A percentile compares a stretch with the other conserved stretches of the same genome.
These are phyloP conservation scores for Coemansia sp. DNA, from an alignment of 192 early-diverging fungal genomes.

Conservation along the genomic window DNA sequence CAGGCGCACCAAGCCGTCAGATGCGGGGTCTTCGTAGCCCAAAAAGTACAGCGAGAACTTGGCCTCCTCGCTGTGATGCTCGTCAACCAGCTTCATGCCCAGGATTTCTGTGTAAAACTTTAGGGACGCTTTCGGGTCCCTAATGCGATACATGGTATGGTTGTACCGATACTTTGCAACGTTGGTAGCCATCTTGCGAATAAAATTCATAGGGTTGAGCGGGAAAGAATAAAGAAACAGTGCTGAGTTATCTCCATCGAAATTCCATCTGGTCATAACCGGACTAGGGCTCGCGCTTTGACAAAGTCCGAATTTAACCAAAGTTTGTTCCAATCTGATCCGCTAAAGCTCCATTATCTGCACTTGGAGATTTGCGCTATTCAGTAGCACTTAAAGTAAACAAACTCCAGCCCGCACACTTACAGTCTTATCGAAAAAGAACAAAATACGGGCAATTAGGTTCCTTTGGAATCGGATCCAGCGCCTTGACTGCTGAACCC, in stretches of 20 bases:
- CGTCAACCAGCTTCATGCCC: constrained; percentile 67
- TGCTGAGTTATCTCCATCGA: background rate
- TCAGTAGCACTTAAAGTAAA: too few relatives aligned
- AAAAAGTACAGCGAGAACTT: constrained; percentile 76
- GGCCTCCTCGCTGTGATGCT: constrained; percentile 30
- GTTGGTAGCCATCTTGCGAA: constrained; percentile 47
- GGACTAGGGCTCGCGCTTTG: too few relatives aligned
- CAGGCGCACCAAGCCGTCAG: constrained; percentile 53
- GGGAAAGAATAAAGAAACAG: background rate
- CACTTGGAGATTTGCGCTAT: too few relatives aligned
- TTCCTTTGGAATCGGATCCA: background rate
- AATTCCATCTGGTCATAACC: background rate
- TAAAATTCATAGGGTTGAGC: background rate
- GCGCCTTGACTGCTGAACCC: background rate
- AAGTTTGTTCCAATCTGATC: too few relatives aligned
- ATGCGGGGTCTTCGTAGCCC: constrained; percentile 61
- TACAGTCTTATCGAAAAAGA: background rate
- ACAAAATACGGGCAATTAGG: background rate
- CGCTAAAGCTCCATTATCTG: too few relatives aligned
- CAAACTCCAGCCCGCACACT: background rate
- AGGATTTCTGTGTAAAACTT: constrained; percentile 73
- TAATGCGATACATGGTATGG: constrained; percentile 86
- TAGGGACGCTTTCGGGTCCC: constrained; percentile 73
- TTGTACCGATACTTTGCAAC: constrained; percentile 59
- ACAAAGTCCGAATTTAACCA: too few relatives aligned